Percentiles rank a stretch among this genome's conserved stretches.
phyloP scores from a whole-genome alignment of 2,329 filamentous ascomycete species.

The Eutypella sp. region DNA sequence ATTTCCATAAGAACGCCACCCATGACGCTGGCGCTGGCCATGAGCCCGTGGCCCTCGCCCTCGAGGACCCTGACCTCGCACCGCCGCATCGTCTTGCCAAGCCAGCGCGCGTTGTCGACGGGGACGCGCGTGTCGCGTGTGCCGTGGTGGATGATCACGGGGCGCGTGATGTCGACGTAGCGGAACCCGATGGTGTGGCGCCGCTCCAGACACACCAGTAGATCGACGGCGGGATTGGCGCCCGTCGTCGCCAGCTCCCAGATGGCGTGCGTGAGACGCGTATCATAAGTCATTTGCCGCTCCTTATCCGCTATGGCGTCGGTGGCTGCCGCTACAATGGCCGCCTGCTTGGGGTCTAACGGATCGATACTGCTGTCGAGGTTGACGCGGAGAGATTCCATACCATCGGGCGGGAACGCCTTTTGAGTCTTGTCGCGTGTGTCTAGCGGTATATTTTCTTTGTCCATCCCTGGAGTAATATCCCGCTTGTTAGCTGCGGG shows the following conservation, averaged over 20 bases:
- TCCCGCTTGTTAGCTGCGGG: slow-evolving; percentile 30
- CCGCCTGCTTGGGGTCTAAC: slow-evolving; percentile 14
- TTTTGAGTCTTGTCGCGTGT: slow-evolving; percentile 21
- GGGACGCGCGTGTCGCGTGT: slow-evolving; percentile 86
- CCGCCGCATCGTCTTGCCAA: slow-evolving; percentile 86
- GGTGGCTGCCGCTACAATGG: slow-evolving; percentile 47
- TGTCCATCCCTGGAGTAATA: slow-evolving; percentile 37
- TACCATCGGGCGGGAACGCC: slow-evolving; percentile 38
- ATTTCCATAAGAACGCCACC: slow-evolving; percentile 92
- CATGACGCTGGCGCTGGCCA: slow-evolving; percentile 94
- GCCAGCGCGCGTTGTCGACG: slow-evolving; percentile 90
- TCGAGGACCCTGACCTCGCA: slow-evolving; percentile 90
- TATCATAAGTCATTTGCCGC: slow-evolving; percentile 72
- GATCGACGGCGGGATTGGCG: slow-evolving; percentile 88
- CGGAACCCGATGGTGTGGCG: slow-evolving; percentile 90
- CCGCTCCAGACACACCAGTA: slow-evolving; percentile 88
- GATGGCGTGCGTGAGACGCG: slow-evolving; percentile 82
- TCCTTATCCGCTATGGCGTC: slow-evolving; percentile 64
- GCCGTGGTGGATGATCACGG: slow-evolving; percentile 92
- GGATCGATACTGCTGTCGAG: slow-evolving; percentile 17
- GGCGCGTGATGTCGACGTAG: slow-evolving; percentile 90
- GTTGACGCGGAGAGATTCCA: slow-evolving; percentile 40
- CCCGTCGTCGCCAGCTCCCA: slow-evolving; percentile 90
- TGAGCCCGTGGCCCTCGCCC: slow-evolving; percentile 88
- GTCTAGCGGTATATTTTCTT: slow-evolving; percentile 40